Evolutionary conservation across 805 yeast genomes (phyloP).

Genomic region (Wilhelminamyces savonicus): DNA sequence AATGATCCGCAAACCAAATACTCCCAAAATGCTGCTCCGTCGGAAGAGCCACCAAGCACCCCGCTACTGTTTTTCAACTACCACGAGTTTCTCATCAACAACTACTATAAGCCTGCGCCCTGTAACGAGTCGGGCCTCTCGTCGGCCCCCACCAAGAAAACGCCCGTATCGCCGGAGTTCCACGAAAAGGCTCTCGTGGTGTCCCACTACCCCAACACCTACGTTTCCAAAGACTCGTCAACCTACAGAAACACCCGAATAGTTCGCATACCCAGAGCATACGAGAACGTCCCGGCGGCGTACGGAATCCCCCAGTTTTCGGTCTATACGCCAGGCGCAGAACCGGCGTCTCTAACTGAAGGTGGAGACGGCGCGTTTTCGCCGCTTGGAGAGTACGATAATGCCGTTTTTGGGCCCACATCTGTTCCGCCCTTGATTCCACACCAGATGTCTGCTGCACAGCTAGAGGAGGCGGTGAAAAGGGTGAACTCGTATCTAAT

Average conservation of each 20-base stretch:
- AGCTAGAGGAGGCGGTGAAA: slow-evolving; percentile 36
- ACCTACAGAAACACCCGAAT: slow-evolving; percentile 41
- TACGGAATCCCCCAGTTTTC: slow-evolving; percentile 54
- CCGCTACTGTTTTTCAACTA: slow-evolving; percentile 51
- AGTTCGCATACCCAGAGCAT: slow-evolving; percentile 58
- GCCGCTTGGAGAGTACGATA: slow-evolving; percentile 33
- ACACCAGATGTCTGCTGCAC: slow-evolving; percentile 16
- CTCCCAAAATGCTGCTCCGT: no score
- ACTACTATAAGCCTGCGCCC: slow-evolving; percentile 22
- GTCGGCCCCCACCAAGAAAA: slow-evolving; percentile 5
- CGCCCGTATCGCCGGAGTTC: no score
- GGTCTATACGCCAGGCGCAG: slow-evolving; percentile 48
- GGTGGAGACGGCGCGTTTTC: slow-evolving; percentile 15
- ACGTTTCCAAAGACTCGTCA: slow-evolving; percentile 26
- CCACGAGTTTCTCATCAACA: slow-evolving; percentile 48
- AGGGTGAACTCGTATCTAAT: slow-evolving; percentile 37
- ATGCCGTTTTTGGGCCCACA: slow-evolving; percentile 43
- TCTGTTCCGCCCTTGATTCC: slow-evolving; percentile 45
- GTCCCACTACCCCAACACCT: slow-evolving; percentile 64
- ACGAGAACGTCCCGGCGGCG: slow-evolving; percentile 20
- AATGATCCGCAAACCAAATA: slow-evolving; percentile 16
- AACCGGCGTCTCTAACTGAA: slow-evolving; percentile 49
- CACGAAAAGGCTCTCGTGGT: slow-evolving; percentile 36
- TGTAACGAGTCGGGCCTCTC: slow-evolving; percentile 1
- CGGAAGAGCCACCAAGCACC: no score